Evolutionary conservation across 164 flowering plant genomes (phyloP).

Genomic region (Warburgia ugandensis): DNA sequence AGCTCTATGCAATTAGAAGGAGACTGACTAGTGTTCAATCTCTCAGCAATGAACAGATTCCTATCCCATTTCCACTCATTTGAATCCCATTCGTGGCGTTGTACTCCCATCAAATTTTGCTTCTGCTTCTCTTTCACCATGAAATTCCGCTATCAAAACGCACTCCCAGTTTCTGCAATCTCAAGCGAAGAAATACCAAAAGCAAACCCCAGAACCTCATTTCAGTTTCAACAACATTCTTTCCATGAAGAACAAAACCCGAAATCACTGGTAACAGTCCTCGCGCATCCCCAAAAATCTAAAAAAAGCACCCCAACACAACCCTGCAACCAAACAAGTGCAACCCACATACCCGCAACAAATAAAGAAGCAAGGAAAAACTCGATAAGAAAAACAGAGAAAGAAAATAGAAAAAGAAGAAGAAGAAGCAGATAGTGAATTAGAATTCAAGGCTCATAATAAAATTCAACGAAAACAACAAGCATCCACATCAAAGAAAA

Average conservation of each 20-base stretch:
- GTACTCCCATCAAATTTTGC: conserved; percentile 34
- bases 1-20: conserved; percentile 37
- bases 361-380: too few relatives aligned
- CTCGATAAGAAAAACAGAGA: too few relatives aligned
- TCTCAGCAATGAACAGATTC: conserved; percentile 57
- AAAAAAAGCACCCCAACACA: conserved; percentile 33
- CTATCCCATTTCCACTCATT: conserved; percentile 98
- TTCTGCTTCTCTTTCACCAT: conserved; percentile 18
- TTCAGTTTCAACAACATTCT: conserved; percentile 16
- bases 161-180: conserved; percentile 21
- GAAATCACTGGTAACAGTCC: background rate
- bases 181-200: conserved; percentile 11
- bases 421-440: background rate
- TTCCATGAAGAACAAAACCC: background rate
- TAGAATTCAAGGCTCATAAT: background rate
- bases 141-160: conserved; percentile 19
- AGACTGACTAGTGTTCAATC: conserved; percentile 30
- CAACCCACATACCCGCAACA: conserved; percentile 32
- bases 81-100: conserved; percentile 66
- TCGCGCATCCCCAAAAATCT: conserved; percentile 36
- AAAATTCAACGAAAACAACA: background rate
- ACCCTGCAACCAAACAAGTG: conserved; percentile 37
- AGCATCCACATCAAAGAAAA: background rate
- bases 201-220: conserved; percentile 3
- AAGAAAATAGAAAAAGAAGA: too few relatives aligned